Evolutionary conservation across 345 rosid genomes (phyloP), one percentile per base, ranked within the genome.

Genomic region (Syzygium oleosum): DNA sequence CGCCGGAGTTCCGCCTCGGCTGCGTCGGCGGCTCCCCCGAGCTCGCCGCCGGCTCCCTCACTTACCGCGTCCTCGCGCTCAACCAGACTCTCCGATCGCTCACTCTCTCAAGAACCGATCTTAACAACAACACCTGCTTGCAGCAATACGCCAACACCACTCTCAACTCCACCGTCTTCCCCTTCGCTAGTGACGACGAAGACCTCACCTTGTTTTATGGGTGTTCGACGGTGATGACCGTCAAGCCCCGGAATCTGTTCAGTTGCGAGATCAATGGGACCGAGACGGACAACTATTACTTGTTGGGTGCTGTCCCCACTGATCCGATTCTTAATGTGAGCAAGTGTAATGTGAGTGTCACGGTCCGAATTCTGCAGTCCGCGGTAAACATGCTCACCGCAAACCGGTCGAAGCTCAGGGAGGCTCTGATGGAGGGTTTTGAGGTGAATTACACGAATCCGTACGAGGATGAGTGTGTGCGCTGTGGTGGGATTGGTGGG

Each of bases 391-490:
- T 16, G 89, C 89, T 91, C 15, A 10, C 10, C 23, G 12, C 6
- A 4, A 17, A 90, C 53, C 63, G 83, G 56, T 91, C 91, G 14
- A 11, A 78, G 85, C 90, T 93, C 34, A 12, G 10, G 46, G 87
- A 91, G 51, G 91, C 87, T 89, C 73, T 93, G 85, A 91, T 65
- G 86, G 87, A 84, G 21, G 95, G 93, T 68, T 93, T 92, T 51
- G 77, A 43, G 38, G 91, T 88, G 41, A 87, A 34, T 38, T 90
- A 92, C 86, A 85, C 56, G 1, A 54, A 85, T 86, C 90, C 91
- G 12, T 89, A 87, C 41, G 63, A 43, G 38, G 90, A 85, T 27
- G 89, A 88, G 79, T 92, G 92, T n/a, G 38, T 17, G 1, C 12
- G 12, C 19, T 91, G 94, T 85, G 13, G 41, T 43, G 65, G 55